These are phyloP conservation scores for Endocarpon pusillum DNA, from an alignment of 495 filamentous ascomycete species.

Conservation along the genomic window DNA sequence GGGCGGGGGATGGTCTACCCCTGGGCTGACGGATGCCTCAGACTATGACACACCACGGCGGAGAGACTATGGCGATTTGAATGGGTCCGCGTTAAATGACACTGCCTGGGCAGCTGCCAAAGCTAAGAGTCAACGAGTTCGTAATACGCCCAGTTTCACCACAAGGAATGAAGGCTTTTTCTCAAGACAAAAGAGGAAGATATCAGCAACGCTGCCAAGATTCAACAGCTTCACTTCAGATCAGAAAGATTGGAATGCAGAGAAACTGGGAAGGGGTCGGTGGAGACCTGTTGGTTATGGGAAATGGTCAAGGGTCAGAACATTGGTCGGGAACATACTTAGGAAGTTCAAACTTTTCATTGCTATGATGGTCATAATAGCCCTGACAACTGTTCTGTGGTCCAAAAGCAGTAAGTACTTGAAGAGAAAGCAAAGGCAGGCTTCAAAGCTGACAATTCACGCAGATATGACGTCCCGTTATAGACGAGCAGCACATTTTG, in stretches of 20 bases:
- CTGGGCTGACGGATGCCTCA: conserved; percentile 54
- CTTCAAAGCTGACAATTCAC: conserved; percentile 4
- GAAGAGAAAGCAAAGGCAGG: not conserved
- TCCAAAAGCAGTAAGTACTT: too few species aligned
- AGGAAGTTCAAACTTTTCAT: conserved; percentile 25
- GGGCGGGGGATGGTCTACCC: conserved; percentile 76
- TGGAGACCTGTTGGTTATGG: conserved; percentile 19
- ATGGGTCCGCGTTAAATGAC: conserved; percentile 24
- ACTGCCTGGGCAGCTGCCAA: conserved; percentile 68
- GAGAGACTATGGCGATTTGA: conserved; percentile 18
- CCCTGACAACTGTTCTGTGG: too few species aligned
- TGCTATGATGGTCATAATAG: too few species aligned
- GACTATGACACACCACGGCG: conserved; percentile 48
- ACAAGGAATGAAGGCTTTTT: conserved; percentile 71
- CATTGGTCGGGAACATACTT: conserved; percentile 23
- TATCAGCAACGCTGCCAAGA: conserved; percentile 59
- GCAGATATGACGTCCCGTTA: conserved; percentile 27
- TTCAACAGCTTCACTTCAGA: conserved; percentile 30
- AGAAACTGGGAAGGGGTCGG: conserved; percentile 44
- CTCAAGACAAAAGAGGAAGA: conserved; percentile 52
- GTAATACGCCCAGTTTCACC: conserved; percentile 66
- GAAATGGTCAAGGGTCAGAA: conserved; percentile 15
- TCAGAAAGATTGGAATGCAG: conserved; percentile 48
- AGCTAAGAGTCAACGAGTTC: conserved; percentile 58
- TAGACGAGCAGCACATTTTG: conserved; percentile 40